These are phyloP conservation scores for Amaranthus hypochondriacus DNA, from an alignment of 148 eudicot species.

Conservation along the genomic window DNA sequence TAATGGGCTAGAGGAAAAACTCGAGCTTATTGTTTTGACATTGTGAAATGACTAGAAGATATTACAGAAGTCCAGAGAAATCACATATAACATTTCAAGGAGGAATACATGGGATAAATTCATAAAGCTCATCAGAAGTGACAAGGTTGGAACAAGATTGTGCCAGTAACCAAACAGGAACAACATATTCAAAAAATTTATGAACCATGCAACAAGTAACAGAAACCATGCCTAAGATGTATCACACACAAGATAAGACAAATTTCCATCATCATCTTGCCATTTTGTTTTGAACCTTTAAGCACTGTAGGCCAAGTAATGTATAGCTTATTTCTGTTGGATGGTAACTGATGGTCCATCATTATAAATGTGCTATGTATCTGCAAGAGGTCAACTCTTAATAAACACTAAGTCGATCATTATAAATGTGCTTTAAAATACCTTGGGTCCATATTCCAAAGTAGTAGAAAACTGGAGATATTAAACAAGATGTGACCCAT, in stretches of 20 bases:
- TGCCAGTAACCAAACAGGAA: background rate
- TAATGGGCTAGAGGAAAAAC: conserved; percentile 56
- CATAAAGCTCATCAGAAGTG: too few relatives aligned
- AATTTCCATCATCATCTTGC: background rate
- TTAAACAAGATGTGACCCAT: too few relatives aligned
- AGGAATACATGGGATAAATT: too few relatives aligned
- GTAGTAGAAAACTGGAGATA: too few relatives aligned
- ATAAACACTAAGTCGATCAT: too few relatives aligned
- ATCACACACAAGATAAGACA: too few relatives aligned
- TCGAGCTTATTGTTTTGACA: background rate
- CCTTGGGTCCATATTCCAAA: too few relatives aligned
- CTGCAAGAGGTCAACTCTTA: background rate
- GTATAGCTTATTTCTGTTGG: background rate
- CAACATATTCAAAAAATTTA: background rate
- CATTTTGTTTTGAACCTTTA: background rate
- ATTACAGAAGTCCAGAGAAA: background rate
- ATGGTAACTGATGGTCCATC: background rate
- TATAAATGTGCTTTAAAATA: too few relatives aligned
- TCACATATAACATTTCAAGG: background rate
- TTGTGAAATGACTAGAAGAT: conserved; percentile 6
- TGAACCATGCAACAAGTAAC: too few relatives aligned
- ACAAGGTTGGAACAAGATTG: too few relatives aligned
- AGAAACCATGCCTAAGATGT: too few relatives aligned
- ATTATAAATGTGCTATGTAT: background rate
- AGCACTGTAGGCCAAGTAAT: background rate